Percentiles rank a stretch among this genome's conserved stretches.
These are phyloP conservation scores for Macadamia integrifolia DNA, from an alignment of 164 flowering plant species.

Conservation along the genomic window DNA sequence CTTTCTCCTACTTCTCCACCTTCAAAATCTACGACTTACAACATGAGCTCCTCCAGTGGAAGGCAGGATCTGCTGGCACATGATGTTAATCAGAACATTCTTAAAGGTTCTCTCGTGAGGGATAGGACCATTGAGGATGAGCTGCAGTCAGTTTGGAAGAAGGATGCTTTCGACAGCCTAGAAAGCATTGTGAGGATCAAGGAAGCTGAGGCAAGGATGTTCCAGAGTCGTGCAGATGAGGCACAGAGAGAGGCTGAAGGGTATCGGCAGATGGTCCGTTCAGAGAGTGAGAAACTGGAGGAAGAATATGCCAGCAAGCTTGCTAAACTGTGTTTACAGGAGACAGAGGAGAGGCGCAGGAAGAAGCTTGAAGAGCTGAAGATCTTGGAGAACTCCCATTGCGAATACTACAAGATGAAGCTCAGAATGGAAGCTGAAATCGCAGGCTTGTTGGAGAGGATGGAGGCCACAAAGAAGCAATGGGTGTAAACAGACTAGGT, in stretches of 20 bases:
- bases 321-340: conserved; percentile 64
- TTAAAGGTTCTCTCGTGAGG: conserved; percentile 25
- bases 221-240: conserved; percentile 80
- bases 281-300: conserved; percentile 57
- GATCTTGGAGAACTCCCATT: conserved; percentile 64
- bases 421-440: conserved; percentile 88
- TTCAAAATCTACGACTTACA: conserved; percentile 32
- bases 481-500: conserved; percentile 37
- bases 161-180: conserved; percentile 64
- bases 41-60: conserved; percentile 26
- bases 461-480: conserved; percentile 87
- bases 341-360: conserved; percentile 72
- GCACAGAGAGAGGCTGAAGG: conserved; percentile 80
- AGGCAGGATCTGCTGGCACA: conserved; percentile 24
- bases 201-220: conserved; percentile 89
- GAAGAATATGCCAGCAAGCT: conserved; percentile 75
- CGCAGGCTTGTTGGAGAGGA: conserved; percentile 70
- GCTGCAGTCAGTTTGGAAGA: conserved; percentile 28
- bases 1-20: conserved; percentile 30
- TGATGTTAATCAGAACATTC: conserved; percentile 26
- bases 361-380: conserved; percentile 84
- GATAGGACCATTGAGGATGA: conserved; percentile 38
- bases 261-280: conserved; percentile 40
- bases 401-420: conserved; percentile 87
- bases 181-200: conserved; percentile 77